phyloP scores from a whole-genome alignment of 2,329 filamentous ascomycete genomes.

The Tricladium varicosporioides region DNA sequence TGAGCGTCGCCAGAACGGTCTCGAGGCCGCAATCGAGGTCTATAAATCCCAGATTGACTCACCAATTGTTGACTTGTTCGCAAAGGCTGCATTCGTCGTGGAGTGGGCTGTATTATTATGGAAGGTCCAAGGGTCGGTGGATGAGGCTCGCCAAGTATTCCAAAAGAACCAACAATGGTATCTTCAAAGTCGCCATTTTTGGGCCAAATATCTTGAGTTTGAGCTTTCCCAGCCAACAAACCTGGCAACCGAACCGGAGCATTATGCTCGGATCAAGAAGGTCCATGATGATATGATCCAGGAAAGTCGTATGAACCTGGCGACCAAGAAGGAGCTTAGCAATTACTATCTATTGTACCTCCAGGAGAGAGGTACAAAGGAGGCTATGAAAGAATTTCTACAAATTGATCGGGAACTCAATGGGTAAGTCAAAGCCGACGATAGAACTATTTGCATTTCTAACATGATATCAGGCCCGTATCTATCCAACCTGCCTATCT shows the following conservation, averaged over 20 bases:
- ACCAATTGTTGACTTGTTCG: constrained; percentile 67
- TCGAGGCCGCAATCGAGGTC: constrained; percentile 80
- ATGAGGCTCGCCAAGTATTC: constrained; percentile 82
- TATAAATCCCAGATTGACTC: constrained; percentile 80
- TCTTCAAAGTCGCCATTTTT: constrained; percentile 82
- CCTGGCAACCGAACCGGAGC: constrained; percentile 58
- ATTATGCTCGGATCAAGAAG: constrained; percentile 73
- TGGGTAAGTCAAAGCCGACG: constrained; percentile 53
- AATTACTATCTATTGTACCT: constrained; percentile 81
- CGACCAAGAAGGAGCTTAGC: constrained; percentile 71
- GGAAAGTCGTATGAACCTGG: constrained; percentile 67
- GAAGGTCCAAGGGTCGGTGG: constrained; percentile 78
- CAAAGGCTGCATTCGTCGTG: constrained; percentile 82
- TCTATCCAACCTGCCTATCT: constrained; percentile 40
- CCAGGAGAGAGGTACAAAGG: constrained; percentile 76
- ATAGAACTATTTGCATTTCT: constrained; percentile 1
- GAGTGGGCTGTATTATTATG: constrained; percentile 86
- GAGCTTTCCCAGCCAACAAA: constrained; percentile 80
- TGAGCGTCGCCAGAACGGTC: constrained; percentile 75
- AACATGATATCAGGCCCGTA: constrained; percentile 36
- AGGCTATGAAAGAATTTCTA: constrained; percentile 84
- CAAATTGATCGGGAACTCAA: constrained; percentile 82
- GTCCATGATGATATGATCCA: constrained; percentile 74
- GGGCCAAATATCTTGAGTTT: constrained; percentile 84
- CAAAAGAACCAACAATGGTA: constrained; percentile 80